Conservation (phyloP, 108 stramenopile species). For the Cyclostephanos tholiformis region DNA sequence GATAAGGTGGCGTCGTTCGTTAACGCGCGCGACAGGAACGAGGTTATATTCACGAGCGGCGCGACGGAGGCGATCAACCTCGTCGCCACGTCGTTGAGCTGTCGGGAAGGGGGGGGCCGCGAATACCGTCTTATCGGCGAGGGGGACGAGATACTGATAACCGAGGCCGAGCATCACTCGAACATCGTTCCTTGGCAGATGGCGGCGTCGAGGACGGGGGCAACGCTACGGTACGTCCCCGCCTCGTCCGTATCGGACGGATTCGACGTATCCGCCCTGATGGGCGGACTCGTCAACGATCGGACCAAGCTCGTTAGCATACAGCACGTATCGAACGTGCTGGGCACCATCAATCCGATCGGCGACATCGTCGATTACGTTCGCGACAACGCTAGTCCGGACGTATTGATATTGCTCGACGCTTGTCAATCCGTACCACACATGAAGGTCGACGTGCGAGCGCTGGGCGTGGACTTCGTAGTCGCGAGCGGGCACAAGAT, state of each 20-base stretch:
- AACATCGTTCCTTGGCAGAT: conserved; percentile 98
- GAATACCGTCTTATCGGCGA: conserved; percentile 31
- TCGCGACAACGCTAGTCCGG: conserved; percentile 57
- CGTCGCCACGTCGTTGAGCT: conserved; percentile 67
- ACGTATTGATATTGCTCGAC: conserved; percentile 85
- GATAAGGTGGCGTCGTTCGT: conserved; percentile 81
- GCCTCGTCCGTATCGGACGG: conserved; percentile 53
- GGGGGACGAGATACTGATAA: conserved; percentile 92
- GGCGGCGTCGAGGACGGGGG: conserved; percentile 67
- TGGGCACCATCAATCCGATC: conserved; percentile 89
- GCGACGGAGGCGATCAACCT: conserved; percentile 95
- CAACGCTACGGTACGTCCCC: conserved; percentile 74
- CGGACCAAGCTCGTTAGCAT: conserved; percentile 90
- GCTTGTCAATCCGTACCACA: conserved; percentile 96
- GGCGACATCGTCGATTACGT: conserved; percentile 74
- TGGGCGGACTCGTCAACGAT: conserved; percentile 54
- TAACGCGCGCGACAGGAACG: conserved; percentile 78
- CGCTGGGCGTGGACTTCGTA: conserved; percentile 91
- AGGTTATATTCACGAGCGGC: conserved; percentile 92
- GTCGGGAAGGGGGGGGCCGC: conserved; percentile 53
- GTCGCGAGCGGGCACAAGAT: conserved; percentile 98
- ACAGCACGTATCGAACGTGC: conserved; percentile 91
- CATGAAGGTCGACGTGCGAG: conserved; percentile 86
- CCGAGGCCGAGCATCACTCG: conserved; percentile 94
- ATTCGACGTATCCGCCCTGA: conserved; percentile 66